Evolutionary conservation across 495 filamentous ascomycete genomes (phyloP).

Genomic region (Cercophora newfieldiana): DNA sequence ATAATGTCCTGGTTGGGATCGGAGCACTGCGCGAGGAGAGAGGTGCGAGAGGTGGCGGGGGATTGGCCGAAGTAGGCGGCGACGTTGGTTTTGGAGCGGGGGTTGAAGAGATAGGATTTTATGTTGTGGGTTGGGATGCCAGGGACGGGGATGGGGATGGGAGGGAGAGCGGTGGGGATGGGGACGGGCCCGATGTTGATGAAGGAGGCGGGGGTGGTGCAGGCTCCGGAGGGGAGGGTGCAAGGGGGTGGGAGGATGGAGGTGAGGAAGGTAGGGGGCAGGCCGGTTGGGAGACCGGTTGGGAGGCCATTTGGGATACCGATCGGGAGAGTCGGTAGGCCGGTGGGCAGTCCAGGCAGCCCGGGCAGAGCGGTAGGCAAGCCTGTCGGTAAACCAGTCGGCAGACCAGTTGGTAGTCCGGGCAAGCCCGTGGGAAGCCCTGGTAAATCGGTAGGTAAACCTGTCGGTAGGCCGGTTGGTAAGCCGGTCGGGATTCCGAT

Average conservation of each 20-base stretch:
- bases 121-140: not conserved
- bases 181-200: slow-evolving; percentile 14
- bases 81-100: slow-evolving; percentile 12
- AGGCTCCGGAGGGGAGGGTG: not conserved
- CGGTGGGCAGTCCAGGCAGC: not conserved
- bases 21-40: slow-evolving; percentile 16
- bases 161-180: not conserved
- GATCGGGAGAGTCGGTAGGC: not conserved
- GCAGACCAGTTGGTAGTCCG: not conserved
- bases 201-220: not conserved
- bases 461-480: too few species aligned
- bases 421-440: not conserved
- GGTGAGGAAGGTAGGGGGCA: not conserved
- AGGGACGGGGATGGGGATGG: not conserved
- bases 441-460: not conserved
- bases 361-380: not conserved
- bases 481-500: too few species aligned
- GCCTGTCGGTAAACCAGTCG: not conserved
- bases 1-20: slow-evolving; percentile 27
- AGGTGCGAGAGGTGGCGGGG: not conserved
- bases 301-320: not conserved
- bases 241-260: not conserved
- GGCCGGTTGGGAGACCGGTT: not conserved
- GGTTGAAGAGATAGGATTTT: slow-evolving; percentile 18
- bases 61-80: slow-evolving; percentile 23